Evolutionary conservation across 1,139 yeast genomes (phyloP), one percentile per base, ranked within the genome.

Genomic region (Scheffersomyces quercinus): DNA sequence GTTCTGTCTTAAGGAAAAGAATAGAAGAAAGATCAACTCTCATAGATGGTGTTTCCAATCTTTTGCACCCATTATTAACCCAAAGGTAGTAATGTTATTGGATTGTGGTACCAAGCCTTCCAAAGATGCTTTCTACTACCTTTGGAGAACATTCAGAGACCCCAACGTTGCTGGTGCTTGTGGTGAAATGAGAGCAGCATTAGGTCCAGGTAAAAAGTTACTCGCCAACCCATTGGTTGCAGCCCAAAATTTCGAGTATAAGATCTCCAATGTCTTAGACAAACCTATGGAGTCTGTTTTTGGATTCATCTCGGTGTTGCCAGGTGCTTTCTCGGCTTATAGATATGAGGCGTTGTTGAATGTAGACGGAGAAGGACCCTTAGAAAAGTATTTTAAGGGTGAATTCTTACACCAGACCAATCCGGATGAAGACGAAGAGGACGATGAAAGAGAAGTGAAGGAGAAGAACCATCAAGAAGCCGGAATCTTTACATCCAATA

Each of bases 291-390:
- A 87, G 60, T 81, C 88, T 29, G 88, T 82, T 0, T 87, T 86
- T 64, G 95, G 95, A 1, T 87, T 85, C 58, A 86, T 87, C 56
- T 75, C 88, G 1, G 95, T 87, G 49, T 75, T 87, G 44, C 95
- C 95, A 0, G 95, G 95, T 49, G 95, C 95, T 0, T 86, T 87
- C 55, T 82, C 89, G n/a, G 95, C 95, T 0, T 87, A 87, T 62
- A 65, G 95, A 47, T 87, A 83, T 55, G 78, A 73, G 39, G 95
- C 95, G 0, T 64, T 87, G 37, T 77, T 79, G 48, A 85, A 86
- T 55, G 79, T 77, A 13, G 74, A 79, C 46, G 87, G 86, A 1
- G 65, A 70, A 42, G 91, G 90, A 0, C 95, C 95, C 1, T 69
- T 87, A 42, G 89, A 84, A 52, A 84, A 85, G 58, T 87, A 87